A percentile compares a stretch with the other conserved stretches of the same genome.
These are phyloP conservation scores for Aspergillus sp. DNA, from an alignment of 2,329 filamentous ascomycete species.

Conservation along the genomic window DNA sequence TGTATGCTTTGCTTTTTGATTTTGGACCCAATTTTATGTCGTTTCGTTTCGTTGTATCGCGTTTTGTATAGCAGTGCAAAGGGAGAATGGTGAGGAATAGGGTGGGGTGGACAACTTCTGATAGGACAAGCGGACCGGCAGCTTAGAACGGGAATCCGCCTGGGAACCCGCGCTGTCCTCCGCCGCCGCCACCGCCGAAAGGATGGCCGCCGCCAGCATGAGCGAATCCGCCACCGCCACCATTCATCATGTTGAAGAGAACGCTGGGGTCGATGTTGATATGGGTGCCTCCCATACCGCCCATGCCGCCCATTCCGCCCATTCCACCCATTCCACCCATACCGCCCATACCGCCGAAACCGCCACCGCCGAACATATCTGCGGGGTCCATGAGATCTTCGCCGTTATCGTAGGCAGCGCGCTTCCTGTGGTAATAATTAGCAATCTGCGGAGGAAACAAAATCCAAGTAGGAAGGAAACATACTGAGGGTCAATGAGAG, in stretches of 20 bases:
- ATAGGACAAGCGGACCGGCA: neutral
- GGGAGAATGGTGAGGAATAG: neutral
- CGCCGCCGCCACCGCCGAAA: slow-evolving; percentile 36
- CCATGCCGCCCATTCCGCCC: slow-evolving; percentile 55
- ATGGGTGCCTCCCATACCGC: slow-evolving; percentile 49
- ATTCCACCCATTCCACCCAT: slow-evolving; percentile 57
- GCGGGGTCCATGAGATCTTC: slow-evolving; percentile 85
- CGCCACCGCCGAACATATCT: slow-evolving; percentile 75
- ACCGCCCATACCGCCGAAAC: slow-evolving; percentile 35
- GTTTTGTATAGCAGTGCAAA: neutral
- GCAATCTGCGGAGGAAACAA: neutral
- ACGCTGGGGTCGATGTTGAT: slow-evolving; percentile 71
- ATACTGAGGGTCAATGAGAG: slow-evolving; percentile 87
- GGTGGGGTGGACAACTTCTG: neutral
- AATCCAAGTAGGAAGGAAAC: slow-evolving; percentile 35
- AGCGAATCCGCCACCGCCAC: slow-evolving; percentile 53
- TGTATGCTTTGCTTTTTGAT: slow-evolving; percentile 1
- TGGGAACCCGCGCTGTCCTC: slow-evolving; percentile 45
- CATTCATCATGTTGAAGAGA: slow-evolving; percentile 81
- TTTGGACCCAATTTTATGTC: neutral
- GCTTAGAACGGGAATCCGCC: slow-evolving; percentile 60
- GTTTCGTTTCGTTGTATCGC: neutral
- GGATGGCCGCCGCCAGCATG: slow-evolving; percentile 51
- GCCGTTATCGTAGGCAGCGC: slow-evolving; percentile 85
- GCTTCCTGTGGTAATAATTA: slow-evolving; percentile 61